Base-by-base conservation (phyloP, 2,329 filamentous ascomycete genomes). In the Pseudocercospora macadamiae region DNA sequence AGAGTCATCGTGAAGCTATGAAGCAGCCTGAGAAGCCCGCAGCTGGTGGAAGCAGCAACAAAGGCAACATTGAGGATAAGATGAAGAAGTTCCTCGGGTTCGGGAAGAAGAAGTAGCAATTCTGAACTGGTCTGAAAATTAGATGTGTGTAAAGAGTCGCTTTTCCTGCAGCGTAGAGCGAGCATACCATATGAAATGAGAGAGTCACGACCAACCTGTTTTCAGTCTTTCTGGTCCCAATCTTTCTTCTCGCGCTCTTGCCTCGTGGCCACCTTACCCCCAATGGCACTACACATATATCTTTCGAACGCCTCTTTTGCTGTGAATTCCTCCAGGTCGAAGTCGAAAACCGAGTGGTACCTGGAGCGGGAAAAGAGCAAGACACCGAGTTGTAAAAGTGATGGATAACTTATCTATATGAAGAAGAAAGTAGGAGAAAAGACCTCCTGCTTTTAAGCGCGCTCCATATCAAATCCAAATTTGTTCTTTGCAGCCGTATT, bases 51-150 rank as follows among this genome's bases (percentile, higher is more conserved):
- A n/a, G 54, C 39, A 32, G 59, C 48, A n/a, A n/a, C 9, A 70
- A 75, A 34, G 75, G 68, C 2, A 74, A 75, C 62, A 55, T 71
- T 52, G 73, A 76, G 60, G 71, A 70, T 9, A 82, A 81, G 73
- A 75, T 86, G 66, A 88, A 89, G 18, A 91, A 90, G 73, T 91
- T 89, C 84, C 75, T 93, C 73, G 75, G 89, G 55, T 80, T 86
- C 26, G 85, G 85, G 6, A 92, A 90, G 82, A 92, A 91, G 77
- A 57, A 60, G 54, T 60, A 34, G 36, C 28, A 12, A 32, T 32
- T 12, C 12, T 12, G 28, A 12, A 6, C 28, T 32, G 28, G 28
- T 7, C 28, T 32, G 28, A 32, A 32, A 32, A 12, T 12, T 32
- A 12, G 28, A 32, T 32, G 28, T 32, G 28, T 32, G 28, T 6